phyloP scores from a whole-genome alignment of 2,329 filamentous ascomycete species.

The Sordariomycetes sp. region DNA sequence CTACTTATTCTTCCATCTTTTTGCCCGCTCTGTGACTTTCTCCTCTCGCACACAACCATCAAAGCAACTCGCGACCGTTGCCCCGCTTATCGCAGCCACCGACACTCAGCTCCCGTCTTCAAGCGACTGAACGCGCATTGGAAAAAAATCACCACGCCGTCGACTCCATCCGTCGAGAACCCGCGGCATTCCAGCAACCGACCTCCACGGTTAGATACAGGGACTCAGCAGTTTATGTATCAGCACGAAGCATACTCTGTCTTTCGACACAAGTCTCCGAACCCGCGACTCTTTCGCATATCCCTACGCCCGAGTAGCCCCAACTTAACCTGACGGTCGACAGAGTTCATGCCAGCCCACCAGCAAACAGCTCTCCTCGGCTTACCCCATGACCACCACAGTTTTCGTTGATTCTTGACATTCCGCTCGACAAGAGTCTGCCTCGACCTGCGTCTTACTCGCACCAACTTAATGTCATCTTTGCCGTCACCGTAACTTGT shows the following conservation, averaged over 20 bases:
- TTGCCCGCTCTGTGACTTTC: neutral
- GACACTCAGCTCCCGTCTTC: neutral
- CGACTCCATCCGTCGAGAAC: neutral
- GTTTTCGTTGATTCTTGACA: slow-evolving; percentile 44
- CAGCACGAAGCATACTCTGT: slow-evolving; percentile 83
- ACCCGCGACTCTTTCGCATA: slow-evolving; percentile 97
- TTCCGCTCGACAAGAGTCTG: slow-evolving; percentile 16
- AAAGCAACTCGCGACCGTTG: neutral
- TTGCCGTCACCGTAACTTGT: slow-evolving; percentile 9
- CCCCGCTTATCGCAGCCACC: neutral
- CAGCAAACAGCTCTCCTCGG: slow-evolving; percentile 34
- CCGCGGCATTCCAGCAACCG: neutral
- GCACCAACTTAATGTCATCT: slow-evolving; percentile 24
- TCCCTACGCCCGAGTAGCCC: slow-evolving; percentile 86
- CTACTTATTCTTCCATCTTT: neutral
- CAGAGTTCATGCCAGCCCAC: slow-evolving; percentile 48
- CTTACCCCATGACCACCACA: slow-evolving; percentile 46
- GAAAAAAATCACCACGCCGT: neutral
- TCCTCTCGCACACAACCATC: neutral
- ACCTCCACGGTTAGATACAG: slow-evolving; percentile 12
- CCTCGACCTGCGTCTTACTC: slow-evolving; percentile 21
- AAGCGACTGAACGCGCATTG: neutral
- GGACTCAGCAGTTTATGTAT: slow-evolving; percentile 80
- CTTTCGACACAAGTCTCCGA: slow-evolving; percentile 78
- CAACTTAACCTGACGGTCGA: slow-evolving; percentile 92